Conservation (phyloP, 768 basidiomycete genomes). For the Leucosporidium yakuticum region DNA sequence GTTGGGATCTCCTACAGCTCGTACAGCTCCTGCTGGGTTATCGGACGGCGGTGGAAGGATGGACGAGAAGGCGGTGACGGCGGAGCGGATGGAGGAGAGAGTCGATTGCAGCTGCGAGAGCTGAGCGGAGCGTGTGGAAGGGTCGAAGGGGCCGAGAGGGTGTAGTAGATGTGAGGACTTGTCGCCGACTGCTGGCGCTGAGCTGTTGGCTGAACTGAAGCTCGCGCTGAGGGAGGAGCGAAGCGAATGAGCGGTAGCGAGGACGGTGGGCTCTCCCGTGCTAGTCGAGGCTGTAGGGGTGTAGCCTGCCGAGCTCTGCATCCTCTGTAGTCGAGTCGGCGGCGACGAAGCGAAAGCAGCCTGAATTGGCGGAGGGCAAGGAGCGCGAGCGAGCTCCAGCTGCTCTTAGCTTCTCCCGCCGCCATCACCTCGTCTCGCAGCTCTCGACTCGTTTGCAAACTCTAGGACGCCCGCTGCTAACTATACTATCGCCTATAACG, state of each 20-base stretch:
- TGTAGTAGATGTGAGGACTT: neutral
- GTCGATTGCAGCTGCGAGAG: neutral
- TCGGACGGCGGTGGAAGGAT: neutral
- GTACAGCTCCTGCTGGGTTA: neutral
- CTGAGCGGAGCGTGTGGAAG: neutral
- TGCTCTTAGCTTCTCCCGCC: no score
- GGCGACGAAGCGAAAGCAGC: no score
- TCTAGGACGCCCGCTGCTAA: no score
- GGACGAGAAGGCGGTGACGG: neutral
- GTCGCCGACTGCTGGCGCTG: neutral
- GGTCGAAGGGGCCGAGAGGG: neutral
- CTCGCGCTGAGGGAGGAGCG: neutral
- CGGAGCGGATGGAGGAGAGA: constrained; percentile 8
- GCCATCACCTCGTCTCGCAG: no score
- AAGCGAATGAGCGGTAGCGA: constrained; percentile 6
- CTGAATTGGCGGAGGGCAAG: no score
- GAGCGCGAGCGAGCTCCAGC: no score
- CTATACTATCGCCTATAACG: no score
- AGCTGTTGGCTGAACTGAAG: neutral
- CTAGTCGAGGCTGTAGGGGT: neutral
- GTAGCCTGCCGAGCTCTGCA: no score
- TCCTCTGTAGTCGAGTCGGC: no score
- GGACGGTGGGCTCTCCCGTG: constrained; percentile 21
- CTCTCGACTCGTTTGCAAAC: no score
- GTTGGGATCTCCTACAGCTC: neutral